These are phyloP conservation scores for Musa troglodytarum DNA, from an alignment of 176 grass and related monocot genomes.

Conservation along the genomic window DNA sequence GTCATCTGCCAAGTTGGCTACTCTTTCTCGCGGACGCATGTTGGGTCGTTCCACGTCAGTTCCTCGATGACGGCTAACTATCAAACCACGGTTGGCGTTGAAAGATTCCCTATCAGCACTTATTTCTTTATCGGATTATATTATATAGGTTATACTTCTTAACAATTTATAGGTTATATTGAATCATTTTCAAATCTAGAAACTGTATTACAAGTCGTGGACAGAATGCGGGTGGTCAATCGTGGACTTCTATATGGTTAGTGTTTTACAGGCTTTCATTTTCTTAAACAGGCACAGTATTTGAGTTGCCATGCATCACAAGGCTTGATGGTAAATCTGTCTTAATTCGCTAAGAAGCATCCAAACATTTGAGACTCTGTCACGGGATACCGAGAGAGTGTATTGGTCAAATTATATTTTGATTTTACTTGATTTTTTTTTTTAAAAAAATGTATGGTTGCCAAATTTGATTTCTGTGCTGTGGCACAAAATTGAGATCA, in stretches of 20 bases:
- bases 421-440: not conserved
- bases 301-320: not conserved
- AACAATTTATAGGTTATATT: constrained; percentile 65
- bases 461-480: not conserved
- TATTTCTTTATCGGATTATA: too few relatives aligned
- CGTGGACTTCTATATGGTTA: constrained; percentile 83
- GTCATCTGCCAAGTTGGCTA: too few relatives aligned
- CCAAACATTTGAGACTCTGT: not conserved
- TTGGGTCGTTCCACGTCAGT: too few relatives aligned
- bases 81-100: too few relatives aligned
- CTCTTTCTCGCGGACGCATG: too few relatives aligned
- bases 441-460: not conserved
- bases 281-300: not conserved
- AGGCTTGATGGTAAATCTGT: not conserved
- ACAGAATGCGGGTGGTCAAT: constrained; percentile 74
- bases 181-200: constrained; percentile 82
- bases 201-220: constrained; percentile 75
- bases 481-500: not conserved
- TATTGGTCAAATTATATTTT: not conserved
- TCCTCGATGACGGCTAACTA: too few relatives aligned
- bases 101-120: too few relatives aligned
- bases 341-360: not conserved
- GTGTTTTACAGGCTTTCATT: not conserved
- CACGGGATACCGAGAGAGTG: not conserved
- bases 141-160: too few relatives aligned